Base-by-base conservation (phyloP, 75 land plant species). In the Isoetes taiwanensis region DNA sequence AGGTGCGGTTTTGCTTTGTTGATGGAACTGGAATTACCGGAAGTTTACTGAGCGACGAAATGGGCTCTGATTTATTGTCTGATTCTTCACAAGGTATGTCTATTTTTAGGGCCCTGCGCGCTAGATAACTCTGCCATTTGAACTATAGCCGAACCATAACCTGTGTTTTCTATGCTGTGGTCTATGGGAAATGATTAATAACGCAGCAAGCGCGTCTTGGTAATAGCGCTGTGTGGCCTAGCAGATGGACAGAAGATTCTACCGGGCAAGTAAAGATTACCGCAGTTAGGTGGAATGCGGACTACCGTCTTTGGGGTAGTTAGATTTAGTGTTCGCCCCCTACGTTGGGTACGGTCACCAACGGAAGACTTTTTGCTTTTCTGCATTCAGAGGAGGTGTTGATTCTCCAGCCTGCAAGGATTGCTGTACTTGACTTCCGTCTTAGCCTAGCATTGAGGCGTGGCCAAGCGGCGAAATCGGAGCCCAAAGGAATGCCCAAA, bases 51-150 rank as follows among this genome's bases (percentile, higher is more conserved):
- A 65, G 74, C 59, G 74, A 71, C 59, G 74, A 71, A 31, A 64
- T 41, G 27, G 74, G 74, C 38, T n/a, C 74, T 71, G 57, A 54
- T 71, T 39, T 64, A 64, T 42, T 67, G 64, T n/a, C 65, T 67
- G 74, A 66, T 65, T 10, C 69, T 71, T 38, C 74, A 71, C 46
- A 71, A 71, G 64, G 74, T 71, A 37, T 3, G n/a, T n/a, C n/a
- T n/a, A n/a, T n/a, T n/a, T n/a, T n/a, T n/a, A n/a, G n/a, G n/a
- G n/a, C n/a, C n/a, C n/a, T n/a, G n/a, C n/a, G n/a, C 9, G 39
- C 14, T 10, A 14, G 14, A 10, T 10, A 14, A 10, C 14, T 37
- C 14, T 9, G 39, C 9, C 9, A 14, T 14, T 37, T 37, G 39
- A 37, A 10, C 14, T 37, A 14, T 37, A 14, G 9, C 9, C 39